A percentile compares a stretch with the other conserved stretches of the same genome.
Evolutionary conservation across 768 basidiomycete genomes (phyloP).

Genomic region (Cystobasidium tubakii): DNA sequence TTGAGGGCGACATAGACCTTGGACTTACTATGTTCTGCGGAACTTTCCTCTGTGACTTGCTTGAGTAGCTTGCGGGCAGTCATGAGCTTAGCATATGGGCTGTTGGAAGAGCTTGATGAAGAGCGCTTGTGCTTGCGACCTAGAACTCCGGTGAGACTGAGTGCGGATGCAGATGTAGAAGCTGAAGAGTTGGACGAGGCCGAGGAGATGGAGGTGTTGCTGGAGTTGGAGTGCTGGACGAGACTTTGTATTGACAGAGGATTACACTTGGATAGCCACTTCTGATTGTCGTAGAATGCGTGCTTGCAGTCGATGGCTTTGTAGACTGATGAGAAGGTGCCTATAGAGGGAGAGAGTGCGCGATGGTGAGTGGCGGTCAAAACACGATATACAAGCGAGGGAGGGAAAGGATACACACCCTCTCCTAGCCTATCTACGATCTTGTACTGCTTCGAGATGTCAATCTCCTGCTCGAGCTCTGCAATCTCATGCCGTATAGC

Average conservation of each 20-base stretch:
- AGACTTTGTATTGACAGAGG: background rate
- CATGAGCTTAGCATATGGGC: slow-evolving; percentile 5
- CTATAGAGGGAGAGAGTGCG: slow-evolving; percentile 51
- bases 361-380: background rate
- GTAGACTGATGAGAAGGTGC: slow-evolving; percentile 99
- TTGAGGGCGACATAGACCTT: slow-evolving; percentile 80
- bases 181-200: background rate
- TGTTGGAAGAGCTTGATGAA: background rate
- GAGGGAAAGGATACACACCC: slow-evolving; percentile 47
- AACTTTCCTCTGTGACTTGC: background rate
- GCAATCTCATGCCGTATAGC: slow-evolving; percentile 58
- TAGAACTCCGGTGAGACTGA: background rate
- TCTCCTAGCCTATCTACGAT: slow-evolving; percentile 88
- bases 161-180: background rate
- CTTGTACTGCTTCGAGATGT: slow-evolving; percentile 63
- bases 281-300: slow-evolving; percentile 54
- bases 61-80: slow-evolving; percentile 21
- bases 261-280: slow-evolving; percentile 50
- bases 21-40: slow-evolving; percentile 44
- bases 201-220: background rate
- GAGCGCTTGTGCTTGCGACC: background rate
- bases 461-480: slow-evolving; percentile 64
- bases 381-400: background rate
- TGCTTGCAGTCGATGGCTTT: slow-evolving; percentile 82
- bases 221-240: slow-evolving; percentile 13